Percentiles rank a stretch among this genome's conserved stretches.
Conservation (phyloP, 768 basidiomycete species). For the Kwoniella pini region DNA sequence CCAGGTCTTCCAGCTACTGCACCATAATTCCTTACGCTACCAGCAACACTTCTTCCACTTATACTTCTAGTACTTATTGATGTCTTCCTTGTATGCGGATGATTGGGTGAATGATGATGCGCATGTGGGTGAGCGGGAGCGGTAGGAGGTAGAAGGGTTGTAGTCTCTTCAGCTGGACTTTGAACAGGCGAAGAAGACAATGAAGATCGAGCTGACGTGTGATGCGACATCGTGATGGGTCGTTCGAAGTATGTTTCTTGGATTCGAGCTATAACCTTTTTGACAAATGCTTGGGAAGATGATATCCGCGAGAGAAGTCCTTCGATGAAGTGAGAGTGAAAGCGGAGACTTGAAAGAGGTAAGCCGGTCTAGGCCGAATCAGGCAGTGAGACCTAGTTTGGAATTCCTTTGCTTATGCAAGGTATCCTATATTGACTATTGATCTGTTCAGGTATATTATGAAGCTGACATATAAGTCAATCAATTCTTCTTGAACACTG, state of each 20-base stretch:
- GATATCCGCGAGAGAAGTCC: too few species aligned
- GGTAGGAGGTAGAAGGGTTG: constrained; percentile 36
- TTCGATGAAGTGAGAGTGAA: too few species aligned
- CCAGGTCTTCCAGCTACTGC: constrained; percentile 27
- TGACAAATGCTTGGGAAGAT: too few species aligned
- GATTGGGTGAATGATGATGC: constrained; percentile 5
- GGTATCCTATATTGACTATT: too few species aligned
- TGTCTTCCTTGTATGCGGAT: constrained; percentile 31
- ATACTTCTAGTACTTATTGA: constrained; percentile 36
- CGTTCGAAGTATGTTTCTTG: too few species aligned
- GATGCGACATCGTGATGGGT: constrained; percentile 1
- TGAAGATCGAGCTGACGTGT: constrained; percentile 9
- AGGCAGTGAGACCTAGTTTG: too few species aligned
- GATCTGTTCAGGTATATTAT: too few species aligned
- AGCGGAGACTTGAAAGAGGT: neutral
- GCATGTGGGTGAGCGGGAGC: neutral
- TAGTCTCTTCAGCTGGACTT: constrained; percentile 32
- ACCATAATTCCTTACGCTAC: constrained; percentile 42
- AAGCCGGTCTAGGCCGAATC: neutral
- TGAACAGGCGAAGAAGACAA: constrained; percentile 21
- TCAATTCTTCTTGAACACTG: too few species aligned
- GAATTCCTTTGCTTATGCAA: too few species aligned
- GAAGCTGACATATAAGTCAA: too few species aligned
- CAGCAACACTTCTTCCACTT: constrained; percentile 35
- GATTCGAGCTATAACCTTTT: too few species aligned